Percentiles rank a stretch among this genome's conserved stretches.
Conservation (phyloP, 768 basidiomycete species). For the Pisolithus microcarpus region DNA sequence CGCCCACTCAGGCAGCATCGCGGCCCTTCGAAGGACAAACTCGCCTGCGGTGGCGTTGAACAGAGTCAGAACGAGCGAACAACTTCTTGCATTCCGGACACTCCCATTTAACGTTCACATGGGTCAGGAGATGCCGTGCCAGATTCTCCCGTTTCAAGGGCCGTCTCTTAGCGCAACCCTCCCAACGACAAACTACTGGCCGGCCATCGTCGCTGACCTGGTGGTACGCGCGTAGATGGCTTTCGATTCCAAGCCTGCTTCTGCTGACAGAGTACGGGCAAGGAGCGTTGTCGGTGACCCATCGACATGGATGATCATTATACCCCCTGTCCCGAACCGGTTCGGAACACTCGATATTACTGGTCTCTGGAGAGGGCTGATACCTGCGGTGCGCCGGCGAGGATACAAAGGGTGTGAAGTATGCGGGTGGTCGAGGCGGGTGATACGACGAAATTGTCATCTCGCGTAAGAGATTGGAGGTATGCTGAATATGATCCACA, state of each 20-base stretch:
- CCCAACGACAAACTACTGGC: slow-evolving; percentile 18
- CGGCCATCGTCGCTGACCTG: slow-evolving; percentile 12
- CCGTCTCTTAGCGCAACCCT: slow-evolving; percentile 15
- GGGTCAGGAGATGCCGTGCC: slow-evolving; percentile 24
- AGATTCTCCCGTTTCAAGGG: slow-evolving; percentile 28
- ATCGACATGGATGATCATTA: not conserved
- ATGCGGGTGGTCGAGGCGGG: no score
- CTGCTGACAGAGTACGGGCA: slow-evolving; percentile 10
- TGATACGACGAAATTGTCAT: no score
- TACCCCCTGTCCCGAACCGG: not conserved
- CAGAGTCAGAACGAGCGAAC: slow-evolving; percentile 28
- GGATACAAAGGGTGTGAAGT: no score
- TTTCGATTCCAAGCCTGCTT: slow-evolving; percentile 18
- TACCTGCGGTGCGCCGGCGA: no score
- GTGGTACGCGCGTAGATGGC: slow-evolving; percentile 23
- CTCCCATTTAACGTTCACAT: slow-evolving; percentile 24
- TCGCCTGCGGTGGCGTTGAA: slow-evolving; percentile 26
- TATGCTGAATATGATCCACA: no score
- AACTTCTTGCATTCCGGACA: slow-evolving; percentile 19
- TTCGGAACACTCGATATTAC: not conserved
- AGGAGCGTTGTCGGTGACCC: not conserved
- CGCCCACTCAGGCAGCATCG: no score
- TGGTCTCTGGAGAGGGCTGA: not conserved
- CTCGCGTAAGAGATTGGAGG: no score
- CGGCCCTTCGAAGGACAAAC: slow-evolving; percentile 15